Evolutionary conservation across 1,284 basidiomycete genomes (phyloP).

Genomic region (Ceratobasidium sp.): DNA sequence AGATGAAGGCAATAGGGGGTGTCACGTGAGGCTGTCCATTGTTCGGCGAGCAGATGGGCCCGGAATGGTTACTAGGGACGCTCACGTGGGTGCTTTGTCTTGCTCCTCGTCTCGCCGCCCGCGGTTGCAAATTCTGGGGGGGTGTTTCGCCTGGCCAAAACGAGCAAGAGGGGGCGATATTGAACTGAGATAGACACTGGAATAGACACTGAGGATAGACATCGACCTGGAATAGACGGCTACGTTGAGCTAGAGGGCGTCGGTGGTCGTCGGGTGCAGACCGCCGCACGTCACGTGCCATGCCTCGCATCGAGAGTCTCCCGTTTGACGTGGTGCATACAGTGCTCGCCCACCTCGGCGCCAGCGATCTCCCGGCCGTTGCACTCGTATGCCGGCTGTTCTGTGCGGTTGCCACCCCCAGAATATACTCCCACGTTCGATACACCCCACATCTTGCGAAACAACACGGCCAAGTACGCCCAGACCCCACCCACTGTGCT

Average conservation of each 20-base stretch:
- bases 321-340: conserved; percentile 36
- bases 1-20: conserved; percentile 39
- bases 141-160: conserved; percentile 36
- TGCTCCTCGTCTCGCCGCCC: conserved; percentile 19
- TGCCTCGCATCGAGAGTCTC: conserved; percentile 39
- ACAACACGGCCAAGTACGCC: conserved; percentile 31
- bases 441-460: conserved; percentile 39
- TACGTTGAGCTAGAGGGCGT: no score
- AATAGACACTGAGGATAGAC: no score
- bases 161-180: not conserved
- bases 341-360: conserved; percentile 16
- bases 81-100: conserved; percentile 40
- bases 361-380: conserved; percentile 20
- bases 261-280: not conserved
- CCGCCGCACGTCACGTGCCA: conserved; percentile 9
- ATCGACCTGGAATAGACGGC: no score
- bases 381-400: conserved; percentile 38
- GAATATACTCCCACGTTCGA: conserved; percentile 33
- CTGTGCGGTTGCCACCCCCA: conserved; percentile 28
- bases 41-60: conserved; percentile 38
- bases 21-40: conserved; percentile 43
- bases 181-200: no score
- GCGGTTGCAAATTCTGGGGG: conserved; percentile 28
- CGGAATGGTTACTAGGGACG: conserved; percentile 2
- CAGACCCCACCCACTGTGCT: not conserved